A percentile compares a stretch with the other conserved stretches of the same genome.
phyloP scores from a whole-genome alignment of 2,329 filamentous ascomycete genomes.

The Pyrenophora tritici-repentis region DNA sequence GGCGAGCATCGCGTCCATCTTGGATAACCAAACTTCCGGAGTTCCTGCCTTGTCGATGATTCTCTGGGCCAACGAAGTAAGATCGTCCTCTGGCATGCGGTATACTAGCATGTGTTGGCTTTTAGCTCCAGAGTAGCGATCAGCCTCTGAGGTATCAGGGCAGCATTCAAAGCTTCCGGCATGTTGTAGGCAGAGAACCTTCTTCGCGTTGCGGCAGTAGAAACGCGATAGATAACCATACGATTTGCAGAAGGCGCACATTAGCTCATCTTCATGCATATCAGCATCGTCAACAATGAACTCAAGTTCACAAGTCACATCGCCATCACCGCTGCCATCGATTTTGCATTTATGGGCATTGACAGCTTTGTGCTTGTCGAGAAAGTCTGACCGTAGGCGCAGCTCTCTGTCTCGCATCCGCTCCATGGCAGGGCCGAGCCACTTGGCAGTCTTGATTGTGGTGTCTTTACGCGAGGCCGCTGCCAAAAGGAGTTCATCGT shows the following conservation, averaged over 20 bases:
- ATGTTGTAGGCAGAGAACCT: conserved; percentile 81
- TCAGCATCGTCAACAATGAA: conserved; percentile 63
- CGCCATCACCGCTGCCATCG: conserved; percentile 58
- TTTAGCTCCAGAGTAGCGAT: conserved; percentile 63
- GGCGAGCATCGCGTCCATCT: conserved; percentile 81
- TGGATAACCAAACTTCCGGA: conserved; percentile 88
- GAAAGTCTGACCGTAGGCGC: conserved; percentile 69
- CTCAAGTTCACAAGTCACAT: conserved; percentile 35
- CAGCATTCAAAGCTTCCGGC: conserved; percentile 83
- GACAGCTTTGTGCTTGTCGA: conserved; percentile 64
- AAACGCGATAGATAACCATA: conserved; percentile 92
- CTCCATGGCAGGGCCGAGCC: conserved; percentile 86
- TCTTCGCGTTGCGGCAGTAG: conserved; percentile 79
- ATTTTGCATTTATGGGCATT: conserved; percentile 45
- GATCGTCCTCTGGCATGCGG: conserved; percentile 73
- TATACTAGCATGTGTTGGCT: conserved; percentile 74
- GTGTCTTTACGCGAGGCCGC: conserved; percentile 76
- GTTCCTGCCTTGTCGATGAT: conserved; percentile 84
- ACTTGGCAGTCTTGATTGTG: conserved; percentile 89
- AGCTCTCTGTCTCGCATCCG: conserved; percentile 77
- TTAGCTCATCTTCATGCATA: conserved; percentile 87
- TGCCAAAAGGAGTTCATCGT: conserved; percentile 91
- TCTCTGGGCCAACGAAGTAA: conserved; percentile 71
- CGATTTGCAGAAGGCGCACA: conserved; percentile 88
- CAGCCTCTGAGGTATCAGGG: conserved; percentile 62